Evolutionary conservation across 2,329 filamentous ascomycete species (phyloP), one percentile per base, ranked within the genome.

Genomic region (Alternaria sp.): DNA sequence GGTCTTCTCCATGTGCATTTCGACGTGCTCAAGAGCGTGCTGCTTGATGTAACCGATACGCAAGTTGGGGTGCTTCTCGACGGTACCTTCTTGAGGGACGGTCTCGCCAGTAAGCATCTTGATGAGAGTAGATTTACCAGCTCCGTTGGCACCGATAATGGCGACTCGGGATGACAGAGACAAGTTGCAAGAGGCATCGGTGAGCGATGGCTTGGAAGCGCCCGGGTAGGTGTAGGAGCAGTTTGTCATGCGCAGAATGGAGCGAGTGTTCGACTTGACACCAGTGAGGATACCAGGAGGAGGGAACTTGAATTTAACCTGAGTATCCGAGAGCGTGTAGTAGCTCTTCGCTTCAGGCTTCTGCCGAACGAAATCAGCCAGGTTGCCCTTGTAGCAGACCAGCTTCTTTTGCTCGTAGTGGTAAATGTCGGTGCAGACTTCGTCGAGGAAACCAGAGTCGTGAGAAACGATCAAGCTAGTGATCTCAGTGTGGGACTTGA

Each of bases 11-110:
- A 98, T 86, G 78, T 99, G 96, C 95, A 97, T 97, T 84, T 99
- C 95, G 11, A 99, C 96, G 88, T 99, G 96, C 86, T 99, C 96
- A 12, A 99, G 87, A 47, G 96, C 96, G 82, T 99, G 96, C 85
- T 99, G 96, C 85, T 98, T 98, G 85, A 99, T 98, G 85, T 99
- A 99, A 58, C 96, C 96, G 75, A 99, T 97, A 86, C 96, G 94
- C 77, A 99, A 84, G 81, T 99, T 99, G 71, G 96, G 96, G 81
- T 99, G 96, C 86, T 98, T 98, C 86, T 98, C 94, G 23, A 99
- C 96, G 79, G 90, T 93, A 67, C 96, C 96, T 20, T 83, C 82
- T 66, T 91, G 91, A 15, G 93, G 96, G 70, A 97, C 90, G 20
- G 90, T 89, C 81, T 98, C 96, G 71, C 95, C 96, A 11, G 96